phyloP scores from a whole-genome alignment of 192 early-diverging fungal species.

The Allomyces macrogynus region DNA sequence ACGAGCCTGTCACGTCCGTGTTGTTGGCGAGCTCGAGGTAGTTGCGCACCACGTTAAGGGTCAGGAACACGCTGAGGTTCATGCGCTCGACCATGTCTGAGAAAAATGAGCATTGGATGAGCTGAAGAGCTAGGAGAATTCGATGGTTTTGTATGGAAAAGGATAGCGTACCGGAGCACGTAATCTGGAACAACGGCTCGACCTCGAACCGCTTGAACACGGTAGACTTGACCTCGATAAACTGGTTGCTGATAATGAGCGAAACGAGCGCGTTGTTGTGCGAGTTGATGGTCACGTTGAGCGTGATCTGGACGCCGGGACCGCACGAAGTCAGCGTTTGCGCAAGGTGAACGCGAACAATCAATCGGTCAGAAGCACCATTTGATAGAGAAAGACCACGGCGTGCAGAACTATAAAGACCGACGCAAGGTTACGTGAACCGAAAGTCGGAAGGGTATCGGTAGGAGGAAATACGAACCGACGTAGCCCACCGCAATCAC shows the following conservation, averaged over 20 bases:
- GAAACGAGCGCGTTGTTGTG: constrained; percentile 85
- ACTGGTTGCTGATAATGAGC: constrained; percentile 88
- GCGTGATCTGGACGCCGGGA: constrained; percentile 18
- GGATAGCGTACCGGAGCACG: constrained; percentile 66
- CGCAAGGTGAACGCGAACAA: no score
- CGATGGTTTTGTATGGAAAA: no score
- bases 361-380: constrained; percentile 22
- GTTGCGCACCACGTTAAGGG: constrained; percentile 79
- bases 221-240: constrained; percentile 91
- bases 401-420: constrained; percentile 48
- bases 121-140: no score
- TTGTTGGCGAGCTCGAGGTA: constrained; percentile 52
- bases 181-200: constrained; percentile 89
- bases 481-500: no score
- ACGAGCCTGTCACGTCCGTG: neutral
- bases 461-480: no score
- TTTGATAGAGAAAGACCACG: constrained; percentile 81
- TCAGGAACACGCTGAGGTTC: constrained; percentile 67
- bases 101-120: neutral
- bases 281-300: constrained; percentile 91
- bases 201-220: constrained; percentile 95
- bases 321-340: no score
- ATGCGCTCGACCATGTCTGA: constrained; percentile 96
- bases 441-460: no score
- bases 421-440: no score